Percentiles rank a stretch among this genome's conserved stretches.
Conservation (phyloP, 1,139 yeast genomes). For the Martiniozyma asiatica region DNA sequence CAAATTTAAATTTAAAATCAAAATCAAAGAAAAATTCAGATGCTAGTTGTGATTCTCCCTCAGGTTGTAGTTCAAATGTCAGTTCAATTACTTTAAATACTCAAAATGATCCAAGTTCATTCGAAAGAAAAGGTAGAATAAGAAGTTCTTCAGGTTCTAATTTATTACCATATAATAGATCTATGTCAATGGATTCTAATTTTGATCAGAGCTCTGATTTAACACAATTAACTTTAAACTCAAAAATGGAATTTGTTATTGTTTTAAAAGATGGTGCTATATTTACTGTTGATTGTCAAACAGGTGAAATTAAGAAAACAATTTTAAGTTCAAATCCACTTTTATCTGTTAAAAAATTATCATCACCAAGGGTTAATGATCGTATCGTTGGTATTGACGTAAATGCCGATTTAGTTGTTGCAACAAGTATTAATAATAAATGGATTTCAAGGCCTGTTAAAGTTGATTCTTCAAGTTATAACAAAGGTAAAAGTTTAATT, state of each 20-base stretch:
- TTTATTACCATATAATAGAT: slow-evolving; percentile 9
- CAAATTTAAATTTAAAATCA: too few relatives aligned
- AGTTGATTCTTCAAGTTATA: slow-evolving; percentile 37
- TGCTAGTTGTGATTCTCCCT: too few relatives aligned
- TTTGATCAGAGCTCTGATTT: slow-evolving; percentile 18
- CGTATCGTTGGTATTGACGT: slow-evolving; percentile 48
- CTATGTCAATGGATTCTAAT: slow-evolving; percentile 21
- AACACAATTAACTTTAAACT: slow-evolving; percentile 13
- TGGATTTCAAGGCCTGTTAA: slow-evolving; percentile 49
- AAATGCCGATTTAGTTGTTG: slow-evolving; percentile 44
- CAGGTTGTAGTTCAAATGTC: neutral
- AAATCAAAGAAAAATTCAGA: too few relatives aligned
- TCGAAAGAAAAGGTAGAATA: too few relatives aligned
- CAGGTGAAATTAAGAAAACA: slow-evolving; percentile 28
- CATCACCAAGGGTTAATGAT: slow-evolving; percentile 68
- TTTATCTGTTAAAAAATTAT: slow-evolving; percentile 40
- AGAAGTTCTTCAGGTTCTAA: neutral
- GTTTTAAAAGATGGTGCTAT: slow-evolving; percentile 34
- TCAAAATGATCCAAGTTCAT: too few relatives aligned
- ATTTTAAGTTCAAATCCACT: slow-evolving; percentile 20
- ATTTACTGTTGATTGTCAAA: slow-evolving; percentile 34
- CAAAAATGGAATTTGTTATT: slow-evolving; percentile 27
- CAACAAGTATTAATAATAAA: slow-evolving; percentile 50
- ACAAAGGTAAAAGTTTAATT: slow-evolving; percentile 25
- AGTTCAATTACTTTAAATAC: too few relatives aligned